Conservation (phyloP, 1,284 basidiomycete genomes). For the Marasmius fiardii region DNA sequence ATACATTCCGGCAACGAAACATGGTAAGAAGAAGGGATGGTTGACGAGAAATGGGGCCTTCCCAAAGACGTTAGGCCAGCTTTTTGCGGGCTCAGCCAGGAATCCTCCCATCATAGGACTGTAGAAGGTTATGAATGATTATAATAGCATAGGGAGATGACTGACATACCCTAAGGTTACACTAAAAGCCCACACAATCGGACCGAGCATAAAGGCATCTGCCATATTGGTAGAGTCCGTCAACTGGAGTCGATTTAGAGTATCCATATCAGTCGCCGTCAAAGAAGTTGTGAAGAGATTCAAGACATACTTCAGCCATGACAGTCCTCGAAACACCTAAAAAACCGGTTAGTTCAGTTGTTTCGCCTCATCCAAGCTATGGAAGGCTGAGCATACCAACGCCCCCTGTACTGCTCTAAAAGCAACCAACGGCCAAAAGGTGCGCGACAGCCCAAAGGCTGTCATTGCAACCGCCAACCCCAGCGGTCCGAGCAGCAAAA, state of each 20-base stretch:
- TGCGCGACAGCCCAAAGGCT: conserved; percentile 31
- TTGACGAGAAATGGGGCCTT: conserved; percentile 26
- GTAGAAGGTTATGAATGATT: too few species aligned
- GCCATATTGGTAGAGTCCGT: conserved; percentile 43
- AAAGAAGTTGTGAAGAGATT: neutral
- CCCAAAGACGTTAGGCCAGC: conserved; percentile 34
- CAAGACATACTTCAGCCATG: conserved; percentile 30
- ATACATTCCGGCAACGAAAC: conserved; percentile 27
- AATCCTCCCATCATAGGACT: conserved; percentile 41
- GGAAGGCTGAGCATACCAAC: conserved; percentile 12
- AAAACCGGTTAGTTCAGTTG: neutral
- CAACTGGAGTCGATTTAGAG: conserved; percentile 24
- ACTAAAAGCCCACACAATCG: conserved; percentile 40
- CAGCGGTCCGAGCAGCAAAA: conserved; percentile 34
- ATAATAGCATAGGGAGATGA: neutral
- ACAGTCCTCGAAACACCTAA: conserved; percentile 34
- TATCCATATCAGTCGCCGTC: neutral
- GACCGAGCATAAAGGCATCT: conserved; percentile 37
- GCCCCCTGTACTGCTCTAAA: conserved; percentile 20
- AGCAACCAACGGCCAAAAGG: conserved; percentile 19
- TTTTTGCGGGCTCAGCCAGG: conserved; percentile 35
- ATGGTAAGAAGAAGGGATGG: conserved; percentile 42
- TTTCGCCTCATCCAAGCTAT: too few species aligned
- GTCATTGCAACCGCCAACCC: conserved; percentile 31
- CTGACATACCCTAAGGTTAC: conserved; percentile 32